Evolutionary conservation across 257 asterid species (phyloP).

Genomic region (Asclepias syriaca): DNA sequence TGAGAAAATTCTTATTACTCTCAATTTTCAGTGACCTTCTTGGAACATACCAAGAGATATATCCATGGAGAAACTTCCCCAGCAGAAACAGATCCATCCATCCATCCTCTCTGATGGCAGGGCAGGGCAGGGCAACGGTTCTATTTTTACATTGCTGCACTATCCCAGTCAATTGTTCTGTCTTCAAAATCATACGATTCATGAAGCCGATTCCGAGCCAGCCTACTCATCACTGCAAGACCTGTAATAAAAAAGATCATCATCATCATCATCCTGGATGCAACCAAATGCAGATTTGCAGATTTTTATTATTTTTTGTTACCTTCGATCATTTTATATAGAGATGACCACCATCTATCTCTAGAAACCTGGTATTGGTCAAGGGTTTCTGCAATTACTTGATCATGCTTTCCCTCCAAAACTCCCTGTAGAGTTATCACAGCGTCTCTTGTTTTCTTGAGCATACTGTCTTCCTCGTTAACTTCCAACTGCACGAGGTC

Average conservation of each 20-base stretch:
- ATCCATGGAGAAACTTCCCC: not conserved
- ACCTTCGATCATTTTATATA: conserved; percentile 92
- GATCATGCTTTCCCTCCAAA: conserved; percentile 85
- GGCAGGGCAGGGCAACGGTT: not conserved
- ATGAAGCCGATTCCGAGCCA: conserved; percentile 36
- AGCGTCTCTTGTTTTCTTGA: conserved; percentile 79
- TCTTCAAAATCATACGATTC: conserved; percentile 31
- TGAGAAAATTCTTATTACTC: too few relatives aligned
- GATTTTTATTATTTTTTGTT: not conserved
- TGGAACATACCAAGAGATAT: not conserved
- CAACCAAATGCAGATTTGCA: not conserved
- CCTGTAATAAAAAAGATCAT: conserved; percentile 16
- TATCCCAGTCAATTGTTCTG: conserved; percentile 62
- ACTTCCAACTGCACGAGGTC: conserved; percentile 70
- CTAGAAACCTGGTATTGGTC: conserved; percentile 60
- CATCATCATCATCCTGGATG: too few relatives aligned
- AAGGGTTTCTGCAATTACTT: conserved; percentile 65
- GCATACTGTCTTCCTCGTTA: conserved; percentile 49
- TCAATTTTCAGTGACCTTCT: too few relatives aligned
- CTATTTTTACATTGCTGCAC: conserved; percentile 39
- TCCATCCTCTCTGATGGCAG: not conserved
- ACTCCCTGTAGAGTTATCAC: conserved; percentile 83
- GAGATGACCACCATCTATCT: conserved; percentile 92
- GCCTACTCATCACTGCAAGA: conserved; percentile 53
- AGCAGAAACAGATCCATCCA: too few relatives aligned